phyloP scores from a whole-genome alignment of 208 protist genomes.

The Acanthamoeba royreba region DNA sequence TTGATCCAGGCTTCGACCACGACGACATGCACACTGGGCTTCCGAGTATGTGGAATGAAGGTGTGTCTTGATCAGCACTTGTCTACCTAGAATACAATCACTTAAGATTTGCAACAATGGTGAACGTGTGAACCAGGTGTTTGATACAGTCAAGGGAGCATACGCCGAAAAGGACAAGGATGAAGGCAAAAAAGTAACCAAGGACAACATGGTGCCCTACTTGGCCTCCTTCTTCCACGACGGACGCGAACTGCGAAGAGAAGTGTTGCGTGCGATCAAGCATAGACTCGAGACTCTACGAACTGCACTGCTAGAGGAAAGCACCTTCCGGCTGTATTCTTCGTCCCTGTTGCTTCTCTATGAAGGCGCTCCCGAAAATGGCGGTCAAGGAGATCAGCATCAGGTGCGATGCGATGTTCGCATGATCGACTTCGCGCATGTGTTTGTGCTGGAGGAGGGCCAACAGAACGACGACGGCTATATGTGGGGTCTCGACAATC shows the following conservation, averaged over 20 bases:
- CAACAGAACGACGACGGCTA: not conserved
- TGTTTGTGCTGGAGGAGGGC: not conserved
- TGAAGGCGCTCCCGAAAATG: not conserved
- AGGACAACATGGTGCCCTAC: not conserved
- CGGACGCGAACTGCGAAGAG: not conserved
- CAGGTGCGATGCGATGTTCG: not conserved
- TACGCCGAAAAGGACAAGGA: not conserved
- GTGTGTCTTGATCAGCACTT: not conserved
- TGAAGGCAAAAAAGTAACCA: not conserved
- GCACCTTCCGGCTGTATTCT: not conserved
- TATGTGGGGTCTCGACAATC: not conserved
- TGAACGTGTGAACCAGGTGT: not conserved
- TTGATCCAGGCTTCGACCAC: not conserved
- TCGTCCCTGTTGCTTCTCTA: not conserved
- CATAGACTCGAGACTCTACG: not conserved
- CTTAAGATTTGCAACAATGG: not conserved
- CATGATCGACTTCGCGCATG: conserved; percentile 17
- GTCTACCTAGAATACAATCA: not conserved
- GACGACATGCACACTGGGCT: not conserved
- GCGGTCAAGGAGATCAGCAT: not conserved
- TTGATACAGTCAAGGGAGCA: not conserved
- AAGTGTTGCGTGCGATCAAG: not conserved
- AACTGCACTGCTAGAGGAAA: not conserved
- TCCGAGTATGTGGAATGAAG: conserved; percentile 12
- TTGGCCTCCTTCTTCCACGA: conserved; percentile 17